These are phyloP conservation scores for Silene coronaria DNA, from an alignment of 179 eudicot genomes.

Conservation along the genomic window DNA sequence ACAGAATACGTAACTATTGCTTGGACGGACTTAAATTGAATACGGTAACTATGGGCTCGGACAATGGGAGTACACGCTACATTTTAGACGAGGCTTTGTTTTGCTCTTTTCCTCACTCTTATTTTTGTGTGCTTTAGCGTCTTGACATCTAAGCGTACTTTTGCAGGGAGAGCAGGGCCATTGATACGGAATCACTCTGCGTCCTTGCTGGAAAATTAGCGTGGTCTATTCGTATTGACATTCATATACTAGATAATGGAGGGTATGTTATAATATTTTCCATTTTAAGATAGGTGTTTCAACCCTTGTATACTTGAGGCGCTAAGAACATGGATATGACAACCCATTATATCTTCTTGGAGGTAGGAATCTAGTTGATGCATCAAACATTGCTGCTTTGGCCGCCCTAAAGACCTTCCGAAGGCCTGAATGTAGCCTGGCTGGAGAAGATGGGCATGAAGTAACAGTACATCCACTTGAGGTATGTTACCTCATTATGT, in stretches of 20 bases:
- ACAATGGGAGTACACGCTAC: too few relatives aligned
- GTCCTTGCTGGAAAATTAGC: conserved; percentile 82
- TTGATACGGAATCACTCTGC: conserved; percentile 93
- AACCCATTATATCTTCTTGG: conserved; percentile 2
- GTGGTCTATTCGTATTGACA: conserved; percentile 90
- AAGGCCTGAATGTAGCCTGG: conserved; percentile 83
- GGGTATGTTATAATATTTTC: conserved; percentile 33
- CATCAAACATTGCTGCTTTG: conserved; percentile 94
- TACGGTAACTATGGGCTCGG: too few relatives aligned
- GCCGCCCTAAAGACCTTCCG: conserved; percentile 74
- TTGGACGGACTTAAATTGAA: too few relatives aligned
- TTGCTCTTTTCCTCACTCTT: too few relatives aligned
- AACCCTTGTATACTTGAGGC: neutral
- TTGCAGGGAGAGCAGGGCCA: conserved; percentile 93
- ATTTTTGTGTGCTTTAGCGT: neutral
- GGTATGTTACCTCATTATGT: conserved; percentile 28
- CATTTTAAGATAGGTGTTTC: neutral
- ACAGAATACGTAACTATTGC: too few relatives aligned
- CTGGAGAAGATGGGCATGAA: conserved; percentile 93
- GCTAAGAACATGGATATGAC: neutral
- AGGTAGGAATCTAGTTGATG: conserved; percentile 82
- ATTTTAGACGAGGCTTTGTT: too few relatives aligned
- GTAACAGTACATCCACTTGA: conserved; percentile 78
- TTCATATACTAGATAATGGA: conserved; percentile 88
- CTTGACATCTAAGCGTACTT: conserved; percentile 18